A percentile compares a stretch with the other conserved stretches of the same genome.
Conservation (phyloP, 148 eudicot genomes). For the Beta vulgaris region DNA sequence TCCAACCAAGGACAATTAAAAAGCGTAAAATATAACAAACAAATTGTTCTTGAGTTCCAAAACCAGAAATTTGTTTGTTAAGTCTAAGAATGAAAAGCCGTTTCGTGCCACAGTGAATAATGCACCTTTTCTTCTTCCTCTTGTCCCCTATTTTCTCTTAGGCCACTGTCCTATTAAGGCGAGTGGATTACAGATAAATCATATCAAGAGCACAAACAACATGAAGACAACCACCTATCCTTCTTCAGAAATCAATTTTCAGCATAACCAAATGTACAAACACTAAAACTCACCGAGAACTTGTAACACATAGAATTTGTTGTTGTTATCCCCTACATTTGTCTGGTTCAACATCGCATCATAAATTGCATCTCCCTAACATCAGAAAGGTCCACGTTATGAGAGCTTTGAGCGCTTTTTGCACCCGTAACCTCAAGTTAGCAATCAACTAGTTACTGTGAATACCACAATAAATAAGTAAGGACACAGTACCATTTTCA, state of each 20-base stretch:
- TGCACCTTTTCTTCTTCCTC: no score
- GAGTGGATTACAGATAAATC: not conserved
- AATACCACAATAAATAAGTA: not conserved
- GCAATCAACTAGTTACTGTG: not conserved
- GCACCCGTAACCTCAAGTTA: not conserved
- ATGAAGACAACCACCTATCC: not conserved
- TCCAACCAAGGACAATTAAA: not conserved
- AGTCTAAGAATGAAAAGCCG: no score
- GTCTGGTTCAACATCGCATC: constrained; percentile 99
- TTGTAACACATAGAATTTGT: constrained; percentile 91
- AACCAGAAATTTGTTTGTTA: no score
- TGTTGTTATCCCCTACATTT: constrained; percentile 89
- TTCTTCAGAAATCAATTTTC: not conserved
- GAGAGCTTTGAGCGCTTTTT: not conserved
- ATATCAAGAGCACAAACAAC: not conserved
- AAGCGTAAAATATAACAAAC: not conserved
- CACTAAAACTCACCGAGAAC: constrained; percentile 52
- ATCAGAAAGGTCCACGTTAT: constrained; percentile 5
- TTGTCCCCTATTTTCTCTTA: no score
- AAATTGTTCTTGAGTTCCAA: not conserved
- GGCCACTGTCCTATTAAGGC: not conserved
- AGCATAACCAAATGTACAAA: not conserved
- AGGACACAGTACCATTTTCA: constrained; percentile 51
- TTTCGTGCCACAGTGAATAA: no score
- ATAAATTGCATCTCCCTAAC: constrained; percentile 77